These are phyloP conservation scores for Diplodia intermedia DNA, from an alignment of 2,329 filamentous ascomycete species.

Conservation along the genomic window DNA sequence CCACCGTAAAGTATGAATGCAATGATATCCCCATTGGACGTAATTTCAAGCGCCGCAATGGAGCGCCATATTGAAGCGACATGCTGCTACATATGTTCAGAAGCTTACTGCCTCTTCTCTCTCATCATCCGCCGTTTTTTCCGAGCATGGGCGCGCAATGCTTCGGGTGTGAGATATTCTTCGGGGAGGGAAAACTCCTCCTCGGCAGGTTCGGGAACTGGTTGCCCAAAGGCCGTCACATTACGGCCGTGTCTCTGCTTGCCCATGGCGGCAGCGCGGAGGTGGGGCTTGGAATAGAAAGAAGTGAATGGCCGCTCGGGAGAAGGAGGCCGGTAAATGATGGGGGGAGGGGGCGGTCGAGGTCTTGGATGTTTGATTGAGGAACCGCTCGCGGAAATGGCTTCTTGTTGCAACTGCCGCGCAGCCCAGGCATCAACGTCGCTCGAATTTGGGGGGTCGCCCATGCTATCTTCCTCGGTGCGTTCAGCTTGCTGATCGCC, in stretches of 20 bases:
- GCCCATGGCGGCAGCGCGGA: conserved; percentile 80
- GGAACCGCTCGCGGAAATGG: conserved; percentile 35
- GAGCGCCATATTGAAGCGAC: conserved; percentile 18
- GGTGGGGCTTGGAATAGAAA: conserved; percentile 81
- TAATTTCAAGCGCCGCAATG: background rate
- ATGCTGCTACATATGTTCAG: conserved; percentile 26
- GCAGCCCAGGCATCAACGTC: conserved; percentile 75
- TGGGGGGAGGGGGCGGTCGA: conserved; percentile 34
- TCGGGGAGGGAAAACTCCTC: conserved; percentile 77
- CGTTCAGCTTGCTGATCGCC: conserved; percentile 45
- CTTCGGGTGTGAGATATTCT: conserved; percentile 62
- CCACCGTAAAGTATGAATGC: conserved; percentile 18
- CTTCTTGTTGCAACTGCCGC: conserved; percentile 77
- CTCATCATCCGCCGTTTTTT: conserved; percentile 68
- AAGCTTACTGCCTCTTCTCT: conserved; percentile 46
- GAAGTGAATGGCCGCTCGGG: conserved; percentile 74
- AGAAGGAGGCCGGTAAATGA: conserved; percentile 37
- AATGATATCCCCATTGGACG: conserved; percentile 21
- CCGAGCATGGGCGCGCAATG: conserved; percentile 64
- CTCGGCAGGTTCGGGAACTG: conserved; percentile 75
- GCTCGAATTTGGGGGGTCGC: conserved; percentile 61
- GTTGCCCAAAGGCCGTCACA: conserved; percentile 79
- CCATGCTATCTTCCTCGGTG: conserved; percentile 44
- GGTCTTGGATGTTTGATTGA: conserved; percentile 17
- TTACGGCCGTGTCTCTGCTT: conserved; percentile 73